Conservation (phyloP, 768 basidiomycete genomes). For the Lyophyllum shimeji region DNA sequence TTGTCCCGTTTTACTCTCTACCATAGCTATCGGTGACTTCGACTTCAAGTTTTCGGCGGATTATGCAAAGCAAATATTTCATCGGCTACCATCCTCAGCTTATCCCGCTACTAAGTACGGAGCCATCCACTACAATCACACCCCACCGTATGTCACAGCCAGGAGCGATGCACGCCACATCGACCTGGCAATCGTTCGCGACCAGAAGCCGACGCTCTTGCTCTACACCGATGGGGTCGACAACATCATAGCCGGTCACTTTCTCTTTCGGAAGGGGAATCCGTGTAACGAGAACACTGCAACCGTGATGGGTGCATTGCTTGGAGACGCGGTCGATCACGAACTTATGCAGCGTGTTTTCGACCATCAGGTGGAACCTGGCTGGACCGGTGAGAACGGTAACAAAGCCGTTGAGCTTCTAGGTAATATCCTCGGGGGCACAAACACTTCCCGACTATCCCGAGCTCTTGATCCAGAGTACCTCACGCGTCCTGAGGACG, state of each 20-base stretch:
- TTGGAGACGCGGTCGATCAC: background rate
- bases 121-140: background rate
- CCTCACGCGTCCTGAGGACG: background rate
- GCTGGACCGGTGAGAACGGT: background rate
- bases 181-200: background rate
- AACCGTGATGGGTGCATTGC: conserved; percentile 1
- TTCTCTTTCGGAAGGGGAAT: background rate
- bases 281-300: background rate
- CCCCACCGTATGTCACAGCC: background rate
- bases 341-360: conserved; percentile 1
- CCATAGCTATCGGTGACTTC: conserved; percentile 1
- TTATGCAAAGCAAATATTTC: background rate
- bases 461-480: background rate
- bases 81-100: background rate
- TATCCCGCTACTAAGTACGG: background rate
- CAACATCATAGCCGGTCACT: background rate
- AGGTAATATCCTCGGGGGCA: conserved; percentile 5
- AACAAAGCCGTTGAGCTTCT: conserved; percentile 6
- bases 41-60: background rate
- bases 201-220: background rate
- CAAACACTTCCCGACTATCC: background rate
- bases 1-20: background rate
- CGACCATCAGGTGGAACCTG: conserved; percentile 4
- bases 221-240: conserved; percentile 3
- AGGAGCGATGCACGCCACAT: background rate